Percentiles rank a stretch among this genome's conserved stretches.
Conservation (phyloP, 2,329 filamentous ascomycete genomes). For the Aspergillus jensenii region DNA sequence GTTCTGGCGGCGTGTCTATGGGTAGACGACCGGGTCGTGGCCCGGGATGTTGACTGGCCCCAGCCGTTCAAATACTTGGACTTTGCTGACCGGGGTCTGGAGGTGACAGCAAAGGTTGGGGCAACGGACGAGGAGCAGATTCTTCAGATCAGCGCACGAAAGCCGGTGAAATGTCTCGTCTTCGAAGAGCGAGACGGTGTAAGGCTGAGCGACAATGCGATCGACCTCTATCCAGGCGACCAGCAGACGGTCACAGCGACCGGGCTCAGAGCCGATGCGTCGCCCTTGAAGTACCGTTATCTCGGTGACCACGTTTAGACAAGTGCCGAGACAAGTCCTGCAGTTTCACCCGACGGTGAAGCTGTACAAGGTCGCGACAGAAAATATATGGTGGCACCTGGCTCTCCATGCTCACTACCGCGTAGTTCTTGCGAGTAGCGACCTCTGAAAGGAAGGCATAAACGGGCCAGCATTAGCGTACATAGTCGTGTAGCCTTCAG, state of each 20-base stretch:
- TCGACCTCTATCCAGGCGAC: slow-evolving; percentile 60
- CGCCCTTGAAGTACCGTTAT: background rate
- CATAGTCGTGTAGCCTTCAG: no score
- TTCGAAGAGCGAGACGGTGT: slow-evolving; percentile 59
- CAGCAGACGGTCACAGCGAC: slow-evolving; percentile 51
- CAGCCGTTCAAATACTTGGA: slow-evolving; percentile 61
- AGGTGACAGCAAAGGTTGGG: slow-evolving; percentile 40
- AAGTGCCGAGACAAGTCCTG: no score
- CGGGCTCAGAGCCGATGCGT: background rate
- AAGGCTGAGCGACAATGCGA: slow-evolving; percentile 54
- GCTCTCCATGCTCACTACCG: no score
- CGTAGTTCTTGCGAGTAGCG: no score
- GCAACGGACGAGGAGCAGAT: slow-evolving; percentile 23
- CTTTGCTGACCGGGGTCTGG: slow-evolving; percentile 52
- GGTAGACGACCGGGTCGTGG: slow-evolving; percentile 51
- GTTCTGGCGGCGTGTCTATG: slow-evolving; percentile 54
- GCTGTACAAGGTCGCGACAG: background rate
- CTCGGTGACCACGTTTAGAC: background rate
- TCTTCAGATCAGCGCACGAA: slow-evolving; percentile 48
- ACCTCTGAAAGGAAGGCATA: no score
- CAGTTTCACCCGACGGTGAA: no score
- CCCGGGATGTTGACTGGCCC: slow-evolving; percentile 60
- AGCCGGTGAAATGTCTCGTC: slow-evolving; percentile 59
- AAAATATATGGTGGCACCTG: no score
- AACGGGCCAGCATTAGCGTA: no score